These are phyloP conservation scores for Aurifilum marmelostoma DNA, from an alignment of 2,329 filamentous ascomycete genomes.

Conservation along the genomic window DNA sequence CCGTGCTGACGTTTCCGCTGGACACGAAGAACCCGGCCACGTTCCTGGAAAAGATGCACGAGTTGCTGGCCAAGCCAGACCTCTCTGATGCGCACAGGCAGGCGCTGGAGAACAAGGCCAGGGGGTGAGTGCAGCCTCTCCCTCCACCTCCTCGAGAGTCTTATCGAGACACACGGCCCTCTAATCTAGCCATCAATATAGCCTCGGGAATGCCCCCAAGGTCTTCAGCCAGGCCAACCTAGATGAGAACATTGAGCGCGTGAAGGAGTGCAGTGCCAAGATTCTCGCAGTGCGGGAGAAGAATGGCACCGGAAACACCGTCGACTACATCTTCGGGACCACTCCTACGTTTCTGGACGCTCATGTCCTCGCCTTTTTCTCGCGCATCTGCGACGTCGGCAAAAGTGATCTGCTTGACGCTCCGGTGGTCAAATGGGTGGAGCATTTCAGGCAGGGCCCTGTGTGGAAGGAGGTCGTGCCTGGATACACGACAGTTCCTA, in stretches of 20 bases:
- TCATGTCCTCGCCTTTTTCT: background rate
- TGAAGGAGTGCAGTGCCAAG: background rate
- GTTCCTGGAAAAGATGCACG: background rate
- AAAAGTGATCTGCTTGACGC: background rate
- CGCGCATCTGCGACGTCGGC: background rate
- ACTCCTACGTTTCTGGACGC: slow-evolving; percentile 1
- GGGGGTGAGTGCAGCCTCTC: background rate
- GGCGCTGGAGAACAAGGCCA: slow-evolving; percentile 3
- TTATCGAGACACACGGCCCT: background rate
- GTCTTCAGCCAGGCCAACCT: slow-evolving; percentile 1
- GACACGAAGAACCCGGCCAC: background rate
- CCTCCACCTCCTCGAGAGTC: too few species aligned
- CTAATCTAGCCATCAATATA: background rate
- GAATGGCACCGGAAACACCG: background rate
- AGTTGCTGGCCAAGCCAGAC: background rate
- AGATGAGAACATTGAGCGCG: background rate
- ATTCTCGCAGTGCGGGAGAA: background rate
- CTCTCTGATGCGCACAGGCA: background rate
- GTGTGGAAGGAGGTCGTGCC: slow-evolving; percentile 12
- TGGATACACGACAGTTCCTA: background rate
- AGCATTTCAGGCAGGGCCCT: slow-evolving; percentile 7
- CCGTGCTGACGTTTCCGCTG: background rate
- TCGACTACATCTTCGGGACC: slow-evolving; percentile 5
- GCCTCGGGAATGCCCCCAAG: background rate
- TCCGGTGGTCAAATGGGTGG: slow-evolving; percentile 7